These are phyloP conservation scores for Phytophthora sp. DNA, from an alignment of 352 stramenopile species.

Conservation along the genomic window DNA sequence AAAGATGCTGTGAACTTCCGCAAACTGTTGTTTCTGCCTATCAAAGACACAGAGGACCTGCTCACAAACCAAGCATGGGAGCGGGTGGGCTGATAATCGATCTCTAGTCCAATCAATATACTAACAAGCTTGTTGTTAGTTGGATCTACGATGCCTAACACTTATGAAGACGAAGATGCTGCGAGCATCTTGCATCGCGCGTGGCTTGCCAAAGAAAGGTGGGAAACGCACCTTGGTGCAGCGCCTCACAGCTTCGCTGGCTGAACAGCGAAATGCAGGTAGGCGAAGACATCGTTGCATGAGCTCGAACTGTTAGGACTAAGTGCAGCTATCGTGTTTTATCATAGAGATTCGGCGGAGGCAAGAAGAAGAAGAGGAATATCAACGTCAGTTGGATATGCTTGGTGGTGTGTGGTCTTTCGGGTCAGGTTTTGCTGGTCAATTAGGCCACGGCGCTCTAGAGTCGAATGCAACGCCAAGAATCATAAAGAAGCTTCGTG, in stretches of 20 bases:
- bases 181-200: conserved; percentile 75
- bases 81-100: conserved; percentile 44
- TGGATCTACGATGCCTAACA: conserved; percentile 80
- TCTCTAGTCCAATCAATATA: no score
- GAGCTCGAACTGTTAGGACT: no score
- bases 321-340: no score
- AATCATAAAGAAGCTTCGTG: conserved; percentile 77
- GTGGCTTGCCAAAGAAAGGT: conserved; percentile 66
- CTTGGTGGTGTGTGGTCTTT: conserved; percentile 86
- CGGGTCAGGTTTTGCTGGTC: conserved; percentile 69
- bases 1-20: conserved; percentile 80
- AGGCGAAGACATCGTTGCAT: neutral
- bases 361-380: conserved; percentile 68
- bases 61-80: conserved; percentile 77
- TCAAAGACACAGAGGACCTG: conserved; percentile 72
- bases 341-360: conserved; percentile 65
- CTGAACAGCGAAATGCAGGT: conserved; percentile 65
- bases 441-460: conserved; percentile 76
- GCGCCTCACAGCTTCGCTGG: conserved; percentile 61
- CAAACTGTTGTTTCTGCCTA: conserved; percentile 77
- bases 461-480: conserved; percentile 57
- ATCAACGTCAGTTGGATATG: conserved; percentile 79
- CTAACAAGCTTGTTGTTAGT: conserved; percentile 41
- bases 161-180: conserved; percentile 89
- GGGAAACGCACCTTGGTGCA: conserved; percentile 67